Percentiles rank a stretch among this genome's conserved stretches.
These are phyloP conservation scores for Durusdinium trenchii DNA, from an alignment of 73 alveolate genomes.

Conservation along the genomic window DNA sequence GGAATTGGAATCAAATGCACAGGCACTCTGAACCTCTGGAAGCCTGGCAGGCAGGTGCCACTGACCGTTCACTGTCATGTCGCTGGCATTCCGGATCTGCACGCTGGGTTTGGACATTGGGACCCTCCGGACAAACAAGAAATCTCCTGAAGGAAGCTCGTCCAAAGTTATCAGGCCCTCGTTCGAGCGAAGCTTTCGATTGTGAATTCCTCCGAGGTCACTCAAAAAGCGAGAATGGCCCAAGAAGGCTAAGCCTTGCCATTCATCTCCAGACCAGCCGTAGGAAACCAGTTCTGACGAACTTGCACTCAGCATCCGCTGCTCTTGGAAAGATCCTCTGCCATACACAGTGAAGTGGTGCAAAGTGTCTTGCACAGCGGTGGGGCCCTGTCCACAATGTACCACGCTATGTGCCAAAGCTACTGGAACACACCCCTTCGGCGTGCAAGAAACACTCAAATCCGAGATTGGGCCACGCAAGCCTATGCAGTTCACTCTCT, in stretches of 20 bases:
- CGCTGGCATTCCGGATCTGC: constrained; percentile 1
- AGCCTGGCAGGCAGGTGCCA: constrained; percentile 8
- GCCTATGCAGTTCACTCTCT: background rate
- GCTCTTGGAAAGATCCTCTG: constrained; percentile 36
- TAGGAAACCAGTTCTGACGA: constrained; percentile 15
- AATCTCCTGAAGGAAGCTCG: constrained; percentile 25
- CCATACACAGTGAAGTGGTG: constrained; percentile 4
- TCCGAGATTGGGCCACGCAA: constrained; percentile 28
- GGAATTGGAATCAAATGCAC: constrained; percentile 39
- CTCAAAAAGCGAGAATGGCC: constrained; percentile 17
- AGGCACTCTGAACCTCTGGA: constrained; percentile 6
- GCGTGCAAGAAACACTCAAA: constrained; percentile 38
- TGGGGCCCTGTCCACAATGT: constrained; percentile 14
- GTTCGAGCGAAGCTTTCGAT: constrained; percentile 11
- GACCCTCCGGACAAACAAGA: constrained; percentile 11
- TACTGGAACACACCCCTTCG: constrained; percentile 16
- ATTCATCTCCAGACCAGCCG: constrained; percentile 25
- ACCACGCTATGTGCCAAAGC: constrained; percentile 30
- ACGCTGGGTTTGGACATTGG: constrained; percentile 28
- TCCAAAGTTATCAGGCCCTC: constrained; percentile 42
- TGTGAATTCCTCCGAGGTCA: constrained; percentile 45
- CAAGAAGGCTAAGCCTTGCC: constrained; percentile 14
- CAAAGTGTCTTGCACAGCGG: constrained; percentile 23
- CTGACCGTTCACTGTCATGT: constrained; percentile 4
- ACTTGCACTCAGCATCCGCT: background rate